A percentile compares a stretch with the other conserved stretches of the same genome.
Evolutionary conservation across 805 yeast species (phyloP).

Genomic region (Candida sakaeoensis): DNA sequence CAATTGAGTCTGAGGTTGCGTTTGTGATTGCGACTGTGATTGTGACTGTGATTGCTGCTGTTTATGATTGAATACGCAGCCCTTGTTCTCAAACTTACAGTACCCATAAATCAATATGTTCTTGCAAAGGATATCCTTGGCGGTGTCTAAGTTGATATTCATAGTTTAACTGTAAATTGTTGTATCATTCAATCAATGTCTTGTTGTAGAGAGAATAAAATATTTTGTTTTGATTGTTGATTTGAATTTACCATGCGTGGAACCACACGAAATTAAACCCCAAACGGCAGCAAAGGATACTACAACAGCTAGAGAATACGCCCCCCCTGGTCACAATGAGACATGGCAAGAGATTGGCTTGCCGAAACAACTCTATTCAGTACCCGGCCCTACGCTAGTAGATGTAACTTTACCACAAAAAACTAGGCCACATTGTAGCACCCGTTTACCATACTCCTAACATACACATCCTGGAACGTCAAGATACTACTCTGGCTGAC

Average conservation of each 20-base stretch:
- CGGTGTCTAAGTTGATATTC: constrained; percentile 49
- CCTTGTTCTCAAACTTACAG: constrained; percentile 83
- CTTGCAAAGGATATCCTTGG: constrained; percentile 76
- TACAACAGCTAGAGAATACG: no score
- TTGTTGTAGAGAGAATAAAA: no score
- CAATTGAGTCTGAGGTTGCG: background rate
- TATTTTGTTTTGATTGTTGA: constrained; percentile 1
- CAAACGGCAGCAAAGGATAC: background rate
- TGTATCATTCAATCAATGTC: background rate
- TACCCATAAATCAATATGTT: constrained; percentile 83
- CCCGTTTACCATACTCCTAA: no score
- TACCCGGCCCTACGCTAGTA: no score
- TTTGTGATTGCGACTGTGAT: constrained; percentile 5
- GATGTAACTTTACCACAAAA: no score
- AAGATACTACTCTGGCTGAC: no score
- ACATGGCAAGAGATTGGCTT: no score
- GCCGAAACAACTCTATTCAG: no score
- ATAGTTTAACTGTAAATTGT: constrained; percentile 10
- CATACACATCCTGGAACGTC: no score
- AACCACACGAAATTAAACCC: background rate
- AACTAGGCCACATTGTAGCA: no score
- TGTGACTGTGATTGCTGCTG: constrained; percentile 8
- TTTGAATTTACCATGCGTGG: no score
- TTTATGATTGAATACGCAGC: constrained; percentile 77
- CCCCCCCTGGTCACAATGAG: no score